Percentiles rank a stretch among this genome's conserved stretches.
Evolutionary conservation across 352 stramenopile genomes (phyloP).

Genomic region (Phytophthora tentaculata): DNA sequence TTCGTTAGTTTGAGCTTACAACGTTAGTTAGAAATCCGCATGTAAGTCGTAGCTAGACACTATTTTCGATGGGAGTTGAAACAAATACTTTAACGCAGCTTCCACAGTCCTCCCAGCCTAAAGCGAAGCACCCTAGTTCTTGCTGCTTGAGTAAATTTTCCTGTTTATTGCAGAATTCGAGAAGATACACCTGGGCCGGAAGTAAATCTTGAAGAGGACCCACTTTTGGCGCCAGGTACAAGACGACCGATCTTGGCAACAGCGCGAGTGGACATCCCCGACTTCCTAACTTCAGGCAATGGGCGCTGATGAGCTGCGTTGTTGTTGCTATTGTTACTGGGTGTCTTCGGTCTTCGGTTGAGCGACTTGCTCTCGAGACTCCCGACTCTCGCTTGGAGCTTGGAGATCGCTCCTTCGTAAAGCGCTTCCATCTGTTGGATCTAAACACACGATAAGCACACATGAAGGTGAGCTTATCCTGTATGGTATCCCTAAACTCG

Average conservation of each 20-base stretch:
- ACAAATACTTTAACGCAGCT: too few relatives aligned
- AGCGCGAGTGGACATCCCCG: slow-evolving; percentile 30
- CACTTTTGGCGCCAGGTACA: slow-evolving; percentile 51
- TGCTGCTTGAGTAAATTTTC: too few relatives aligned
- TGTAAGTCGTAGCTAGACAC: too few relatives aligned
- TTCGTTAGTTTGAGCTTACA: too few relatives aligned
- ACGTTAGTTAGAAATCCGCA: too few relatives aligned
- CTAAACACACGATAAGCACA: slow-evolving; percentile 25
- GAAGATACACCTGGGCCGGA: slow-evolving; percentile 21
- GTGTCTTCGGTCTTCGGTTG: slow-evolving; percentile 34
- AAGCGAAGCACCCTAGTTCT: too few relatives aligned
- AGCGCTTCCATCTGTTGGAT: slow-evolving; percentile 77
- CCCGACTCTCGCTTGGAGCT: slow-evolving; percentile 71
- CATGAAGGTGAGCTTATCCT: slow-evolving; percentile 4
- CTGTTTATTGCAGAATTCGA: slow-evolving; percentile 30
- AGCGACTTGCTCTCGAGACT: slow-evolving; percentile 56
- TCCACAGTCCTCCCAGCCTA: too few relatives aligned
- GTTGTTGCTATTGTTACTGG: slow-evolving; percentile 35
- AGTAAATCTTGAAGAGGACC: slow-evolving; percentile 22
- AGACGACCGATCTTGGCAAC: slow-evolving; percentile 68
- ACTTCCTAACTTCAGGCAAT: slow-evolving; percentile 33
- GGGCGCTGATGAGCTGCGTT: slow-evolving; percentile 24
- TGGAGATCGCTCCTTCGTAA: slow-evolving; percentile 74
- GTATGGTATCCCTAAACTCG: background rate
- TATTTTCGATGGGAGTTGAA: too few relatives aligned